Conservation (phyloP, 345 rosid species). For the Erysimum cheiranthoides region DNA sequence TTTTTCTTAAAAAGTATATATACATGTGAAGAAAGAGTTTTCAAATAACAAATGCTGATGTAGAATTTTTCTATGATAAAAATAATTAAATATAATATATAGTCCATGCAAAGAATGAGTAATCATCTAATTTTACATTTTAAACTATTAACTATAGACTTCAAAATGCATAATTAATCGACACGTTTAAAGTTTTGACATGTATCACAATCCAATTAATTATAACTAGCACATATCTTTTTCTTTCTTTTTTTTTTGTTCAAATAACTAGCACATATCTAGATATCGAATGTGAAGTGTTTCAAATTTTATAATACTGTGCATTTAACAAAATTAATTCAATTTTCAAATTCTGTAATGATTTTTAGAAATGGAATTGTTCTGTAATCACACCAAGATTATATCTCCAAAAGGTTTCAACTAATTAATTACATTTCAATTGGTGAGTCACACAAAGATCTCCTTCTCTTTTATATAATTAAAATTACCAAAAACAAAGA, state of each 20-base stretch:
- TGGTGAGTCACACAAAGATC: slow-evolving; percentile 29
- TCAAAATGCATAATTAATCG: background rate
- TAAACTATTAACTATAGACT: background rate
- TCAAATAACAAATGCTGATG: background rate
- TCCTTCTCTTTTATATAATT: slow-evolving; percentile 5
- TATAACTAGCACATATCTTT: too few species aligned
- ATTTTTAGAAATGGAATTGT: background rate
- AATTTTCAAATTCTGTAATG: background rate
- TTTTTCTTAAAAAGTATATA: background rate
- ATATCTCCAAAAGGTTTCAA: background rate
- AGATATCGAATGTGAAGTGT: background rate
- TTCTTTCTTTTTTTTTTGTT: too few species aligned
- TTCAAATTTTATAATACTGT: background rate
- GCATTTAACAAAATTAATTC: too few species aligned
- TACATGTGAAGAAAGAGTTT: background rate
- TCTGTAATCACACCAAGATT: slow-evolving; percentile 27
- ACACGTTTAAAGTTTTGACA: background rate
- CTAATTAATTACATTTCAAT: background rate
- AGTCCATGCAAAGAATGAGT: background rate
- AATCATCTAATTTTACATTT: background rate
- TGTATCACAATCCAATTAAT: background rate
- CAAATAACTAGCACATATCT: too few species aligned
- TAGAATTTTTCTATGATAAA: background rate
- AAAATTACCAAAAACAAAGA: background rate
- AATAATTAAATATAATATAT: too few species aligned